A percentile compares a stretch with the other conserved stretches of the same genome.
Conservation (phyloP, 192 early-diverging fungal species). For the Podila epigama region DNA sequence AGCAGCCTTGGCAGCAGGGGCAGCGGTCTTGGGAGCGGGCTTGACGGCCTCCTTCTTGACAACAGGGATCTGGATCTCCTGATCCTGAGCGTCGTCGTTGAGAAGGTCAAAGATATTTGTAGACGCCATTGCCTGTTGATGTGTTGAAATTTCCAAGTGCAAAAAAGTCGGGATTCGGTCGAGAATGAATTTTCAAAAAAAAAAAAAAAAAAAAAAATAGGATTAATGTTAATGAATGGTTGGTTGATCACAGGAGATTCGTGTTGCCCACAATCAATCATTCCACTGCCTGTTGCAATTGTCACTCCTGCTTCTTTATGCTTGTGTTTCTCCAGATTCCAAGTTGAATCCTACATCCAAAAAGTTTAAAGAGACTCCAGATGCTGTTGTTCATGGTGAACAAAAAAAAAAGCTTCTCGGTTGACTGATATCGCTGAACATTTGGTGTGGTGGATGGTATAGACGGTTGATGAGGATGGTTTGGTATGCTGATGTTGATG, state of each 20-base stretch:
- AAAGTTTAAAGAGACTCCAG: too few species aligned
- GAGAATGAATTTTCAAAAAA: background rate
- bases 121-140: constrained; percentile 50
- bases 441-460: background rate
- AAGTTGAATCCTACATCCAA: too few species aligned
- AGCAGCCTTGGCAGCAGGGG: constrained; percentile 26
- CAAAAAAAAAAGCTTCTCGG: too few species aligned
- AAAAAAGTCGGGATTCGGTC: background rate
- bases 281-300: too few species aligned
- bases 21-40: constrained; percentile 35
- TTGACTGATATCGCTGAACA: background rate
- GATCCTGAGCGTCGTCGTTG: constrained; percentile 54
- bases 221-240: constrained; percentile 24
- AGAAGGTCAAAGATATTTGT: constrained; percentile 54
- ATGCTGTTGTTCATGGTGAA: too few species aligned
- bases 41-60: constrained; percentile 48
- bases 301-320: too few species aligned
- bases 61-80: constrained; percentile 48
- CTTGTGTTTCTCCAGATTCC: too few species aligned
- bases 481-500: constrained; percentile 8
- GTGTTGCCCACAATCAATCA: background rate
- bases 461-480: background rate
- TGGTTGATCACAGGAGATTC: background rate
- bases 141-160: background rate
- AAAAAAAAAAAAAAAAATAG: background rate